Percentiles rank a stretch among this genome's conserved stretches.
These are phyloP conservation scores for Leishmania turanica DNA, from an alignment of 208 protist species.

Conservation along the genomic window DNA sequence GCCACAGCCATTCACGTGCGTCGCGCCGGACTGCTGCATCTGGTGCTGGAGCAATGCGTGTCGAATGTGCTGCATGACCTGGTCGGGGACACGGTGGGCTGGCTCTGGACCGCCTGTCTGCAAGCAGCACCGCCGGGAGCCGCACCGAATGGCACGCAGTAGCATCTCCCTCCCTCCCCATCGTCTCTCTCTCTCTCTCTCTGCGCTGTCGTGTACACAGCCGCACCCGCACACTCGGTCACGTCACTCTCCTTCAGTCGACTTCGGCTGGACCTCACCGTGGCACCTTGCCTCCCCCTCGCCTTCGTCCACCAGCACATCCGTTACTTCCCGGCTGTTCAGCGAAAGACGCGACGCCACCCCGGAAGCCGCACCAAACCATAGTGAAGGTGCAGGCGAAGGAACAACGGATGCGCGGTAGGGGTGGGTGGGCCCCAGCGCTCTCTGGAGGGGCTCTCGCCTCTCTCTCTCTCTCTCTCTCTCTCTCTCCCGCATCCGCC, in stretches of 20 bases:
- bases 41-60: slow-evolving; percentile 64
- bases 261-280: neutral
- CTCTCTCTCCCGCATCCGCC: neutral
- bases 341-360: neutral
- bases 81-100: slow-evolving; percentile 57
- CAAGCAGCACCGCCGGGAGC: neutral
- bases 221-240: neutral
- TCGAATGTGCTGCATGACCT: slow-evolving; percentile 66
- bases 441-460: neutral
- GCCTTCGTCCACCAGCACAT: neutral
- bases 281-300: neutral
- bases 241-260: neutral
- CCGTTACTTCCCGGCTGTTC: neutral
- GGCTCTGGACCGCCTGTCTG: slow-evolving; percentile 34
- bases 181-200: too few relatives aligned
- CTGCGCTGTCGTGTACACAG: neutral
- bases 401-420: neutral
- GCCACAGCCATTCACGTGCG: slow-evolving; percentile 40
- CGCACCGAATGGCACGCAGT: neutral
- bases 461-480: neutral
- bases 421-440: neutral
- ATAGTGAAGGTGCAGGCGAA: neutral
- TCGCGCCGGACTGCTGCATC: slow-evolving; percentile 44
- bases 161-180: neutral
- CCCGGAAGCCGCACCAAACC: neutral